Conservation (phyloP, 352 stramenopile species). For the Hyaloperonospora brassicae region DNA sequence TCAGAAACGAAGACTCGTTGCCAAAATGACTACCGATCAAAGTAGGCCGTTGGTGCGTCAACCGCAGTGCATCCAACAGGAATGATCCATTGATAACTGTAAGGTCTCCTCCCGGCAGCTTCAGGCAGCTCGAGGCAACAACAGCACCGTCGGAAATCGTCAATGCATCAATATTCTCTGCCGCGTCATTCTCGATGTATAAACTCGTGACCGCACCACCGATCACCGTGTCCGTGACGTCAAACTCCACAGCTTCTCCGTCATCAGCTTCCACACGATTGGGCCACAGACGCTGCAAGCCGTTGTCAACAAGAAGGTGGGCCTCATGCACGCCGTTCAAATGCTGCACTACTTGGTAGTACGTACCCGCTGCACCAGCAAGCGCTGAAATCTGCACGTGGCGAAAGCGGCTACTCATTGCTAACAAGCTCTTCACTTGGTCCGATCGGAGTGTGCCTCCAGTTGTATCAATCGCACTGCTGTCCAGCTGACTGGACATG, state of each 20-base stretch:
- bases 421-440: conserved; percentile 20
- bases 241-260: conserved; percentile 17
- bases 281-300: conserved; percentile 27
- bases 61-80: conserved; percentile 32
- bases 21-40: conserved; percentile 17
- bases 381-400: conserved; percentile 37
- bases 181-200: conserved; percentile 19
- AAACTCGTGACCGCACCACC: conserved; percentile 45
- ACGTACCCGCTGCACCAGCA: conserved; percentile 48
- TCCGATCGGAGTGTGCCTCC: conserved; percentile 30
- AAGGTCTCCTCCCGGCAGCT: conserved; percentile 32
- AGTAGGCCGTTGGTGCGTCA: conserved; percentile 13
- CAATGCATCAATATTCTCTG: conserved; percentile 28
- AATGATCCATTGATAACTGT: conserved; percentile 42
- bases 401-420: conserved; percentile 25
- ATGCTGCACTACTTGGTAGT: conserved; percentile 50
- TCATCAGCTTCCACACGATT: conserved; percentile 22
- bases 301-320: conserved; percentile 37
- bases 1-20: conserved; percentile 20
- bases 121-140: conserved; percentile 31
- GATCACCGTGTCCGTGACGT: conserved; percentile 25
- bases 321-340: conserved; percentile 41
- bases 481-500: conserved; percentile 57
- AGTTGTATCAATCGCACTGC: conserved; percentile 42
- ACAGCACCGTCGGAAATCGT: conserved; percentile 42